Conservation (phyloP, 306 rosid genomes). For the Cicer pinnatifidum region DNA sequence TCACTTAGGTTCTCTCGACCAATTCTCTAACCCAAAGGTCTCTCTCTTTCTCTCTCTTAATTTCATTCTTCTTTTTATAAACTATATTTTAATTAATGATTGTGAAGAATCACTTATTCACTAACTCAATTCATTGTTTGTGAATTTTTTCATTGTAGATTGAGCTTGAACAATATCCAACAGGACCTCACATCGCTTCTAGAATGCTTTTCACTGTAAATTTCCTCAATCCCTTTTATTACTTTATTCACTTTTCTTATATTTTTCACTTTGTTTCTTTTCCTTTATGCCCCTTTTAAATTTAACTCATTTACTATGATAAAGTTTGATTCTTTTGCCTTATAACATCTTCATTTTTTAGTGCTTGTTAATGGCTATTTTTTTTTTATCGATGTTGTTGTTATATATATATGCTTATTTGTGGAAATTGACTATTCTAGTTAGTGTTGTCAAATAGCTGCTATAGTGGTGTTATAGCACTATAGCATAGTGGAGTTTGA, state of each 20-base stretch:
- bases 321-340: slow-evolving; percentile 42
- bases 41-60: slow-evolving; percentile 24
- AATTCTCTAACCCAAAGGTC: slow-evolving; percentile 83
- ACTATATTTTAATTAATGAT: neutral
- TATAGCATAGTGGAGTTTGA: too few species aligned
- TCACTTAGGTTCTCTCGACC: slow-evolving; percentile 71
- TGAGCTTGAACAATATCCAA: slow-evolving; percentile 93
- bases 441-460: too few species aligned
- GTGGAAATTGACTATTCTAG: neutral
- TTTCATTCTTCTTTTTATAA: neutral
- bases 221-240: neutral
- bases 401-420: neutral
- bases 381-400: neutral
- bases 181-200: slow-evolving; percentile 96
- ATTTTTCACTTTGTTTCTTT: slow-evolving; percentile 6
- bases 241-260: slow-evolving; percentile 2
- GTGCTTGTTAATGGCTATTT: slow-evolving; percentile 14
- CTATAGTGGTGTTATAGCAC: too few species aligned
- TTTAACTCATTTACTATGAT: slow-evolving; percentile 9
- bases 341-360: neutral
- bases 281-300: neutral
- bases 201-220: slow-evolving; percentile 83
- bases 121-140: neutral
- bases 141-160: slow-evolving; percentile 47
- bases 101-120: slow-evolving; percentile 8